These are phyloP conservation scores for Lactarius sp. DNA, from an alignment of 768 basidiomycete genomes.

Conservation along the genomic window DNA sequence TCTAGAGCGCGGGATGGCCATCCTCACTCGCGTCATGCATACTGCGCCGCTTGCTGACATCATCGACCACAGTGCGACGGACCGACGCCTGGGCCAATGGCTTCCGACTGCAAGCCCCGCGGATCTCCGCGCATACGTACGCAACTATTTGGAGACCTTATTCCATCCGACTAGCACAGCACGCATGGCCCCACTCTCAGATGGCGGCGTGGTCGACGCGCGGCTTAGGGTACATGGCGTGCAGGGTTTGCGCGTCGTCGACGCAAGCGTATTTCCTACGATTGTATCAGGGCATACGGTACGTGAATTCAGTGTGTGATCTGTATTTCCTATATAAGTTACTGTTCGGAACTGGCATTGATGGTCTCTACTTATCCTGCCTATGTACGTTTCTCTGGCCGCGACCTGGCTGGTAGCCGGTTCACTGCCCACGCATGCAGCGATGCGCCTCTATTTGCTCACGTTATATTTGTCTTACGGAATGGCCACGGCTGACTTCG, in stretches of 20 bases:
- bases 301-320: slow-evolving; percentile 19
- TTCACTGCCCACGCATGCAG: neutral
- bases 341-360: neutral
- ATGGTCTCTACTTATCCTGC: neutral
- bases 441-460: neutral
- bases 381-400: neutral
- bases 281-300: slow-evolving; percentile 45
- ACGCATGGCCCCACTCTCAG: slow-evolving; percentile 35
- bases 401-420: neutral
- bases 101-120: slow-evolving; percentile 33
- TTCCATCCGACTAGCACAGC: slow-evolving; percentile 44
- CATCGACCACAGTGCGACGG: slow-evolving; percentile 32
- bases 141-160: slow-evolving; percentile 36
- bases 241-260: slow-evolving; percentile 41
- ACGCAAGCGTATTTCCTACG: slow-evolving; percentile 43
- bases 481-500: neutral
- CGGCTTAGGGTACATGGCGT: slow-evolving; percentile 41
- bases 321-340: neutral
- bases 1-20: slow-evolving; percentile 39
- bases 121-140: slow-evolving; percentile 35
- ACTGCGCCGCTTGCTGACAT: slow-evolving; percentile 38
- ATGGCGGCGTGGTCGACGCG: slow-evolving; percentile 43
- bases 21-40: slow-evolving; percentile 36
- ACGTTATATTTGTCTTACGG: neutral
- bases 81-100: slow-evolving; percentile 37